Base-by-base conservation (phyloP, 2,329 filamentous ascomycete species). In the Eutypella sp. region DNA sequence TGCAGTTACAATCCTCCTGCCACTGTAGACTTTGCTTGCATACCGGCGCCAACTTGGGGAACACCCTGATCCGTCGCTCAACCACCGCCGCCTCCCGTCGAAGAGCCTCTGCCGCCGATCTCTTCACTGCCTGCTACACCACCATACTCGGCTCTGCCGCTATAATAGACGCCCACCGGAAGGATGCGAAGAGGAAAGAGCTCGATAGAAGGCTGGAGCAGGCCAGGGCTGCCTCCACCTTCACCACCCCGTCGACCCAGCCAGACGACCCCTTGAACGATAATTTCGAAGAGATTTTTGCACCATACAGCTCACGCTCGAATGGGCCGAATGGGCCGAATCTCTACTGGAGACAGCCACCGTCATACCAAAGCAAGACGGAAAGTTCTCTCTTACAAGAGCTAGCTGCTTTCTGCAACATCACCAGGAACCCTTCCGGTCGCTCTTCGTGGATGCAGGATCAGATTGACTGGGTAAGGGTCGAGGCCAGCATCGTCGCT, bases 101-200 rank as follows among this genome's bases (percentile, higher is more conserved):
- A 44, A 75, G 74, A 52, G 63, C 74, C 37, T 71, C 70, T 34
- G 63, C 72, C 57, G 67, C 74, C 64, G 70, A 82, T 66, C 52
- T 82, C 48, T 73, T 84, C 59, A 87, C 84, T 20, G 78, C 84
- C 33, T 78, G 76, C 61, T 88, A 87, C 58, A 84, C 84, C 22
- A 79, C 81, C 27, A 76, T 85, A 44, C 78, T 87, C 57, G 83
- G 81, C 5, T 78, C 80, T 2, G 84, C 82, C 2, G 75, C 82
- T 10, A 68, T 85, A 3, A 68, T 78, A 24, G 85, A 89, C 61
- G 77, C 78, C 5, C 69, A 72, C 23, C 62, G 67, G 24, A 87
- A 88, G 60, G 72, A 79, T 44, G 68, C 70, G 34, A 72, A 79
- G 50, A 73, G 77, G 40, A 71, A 71, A 50, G 75, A 83, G 52